Conservation (phyloP, 2,329 filamentous ascomycete genomes). For the Albifimbria verrucaria region DNA sequence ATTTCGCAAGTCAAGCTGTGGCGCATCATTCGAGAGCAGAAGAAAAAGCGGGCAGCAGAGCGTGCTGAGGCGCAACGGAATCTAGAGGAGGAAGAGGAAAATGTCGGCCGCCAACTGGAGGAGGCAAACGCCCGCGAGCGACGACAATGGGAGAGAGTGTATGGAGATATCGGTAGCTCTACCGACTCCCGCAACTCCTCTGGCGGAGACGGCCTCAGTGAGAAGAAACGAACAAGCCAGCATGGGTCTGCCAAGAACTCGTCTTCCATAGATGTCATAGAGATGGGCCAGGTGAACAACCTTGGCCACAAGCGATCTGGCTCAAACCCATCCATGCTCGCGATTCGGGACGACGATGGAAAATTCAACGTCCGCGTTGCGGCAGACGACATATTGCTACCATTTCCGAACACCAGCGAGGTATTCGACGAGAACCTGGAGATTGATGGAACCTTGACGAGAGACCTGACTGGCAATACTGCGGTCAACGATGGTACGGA, state of each 20-base stretch:
- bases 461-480: constrained; percentile 6
- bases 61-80: constrained; percentile 48
- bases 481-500: constrained; percentile 13
- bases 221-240: constrained; percentile 38
- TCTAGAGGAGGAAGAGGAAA: constrained; percentile 64
- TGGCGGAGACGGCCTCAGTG: constrained; percentile 44
- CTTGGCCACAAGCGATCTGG: constrained; percentile 19
- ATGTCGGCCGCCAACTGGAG: constrained; percentile 65
- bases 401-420: constrained; percentile 12
- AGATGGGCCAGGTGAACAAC: constrained; percentile 49
- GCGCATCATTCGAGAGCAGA: constrained; percentile 69
- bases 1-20: constrained; percentile 84
- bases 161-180: constrained; percentile 52
- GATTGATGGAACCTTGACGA: constrained; percentile 7
- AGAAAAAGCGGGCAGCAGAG: constrained; percentile 49
- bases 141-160: constrained; percentile 72
- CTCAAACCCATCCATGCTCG: constrained; percentile 35
- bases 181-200: constrained; percentile 46
- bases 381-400: constrained; percentile 37
- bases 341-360: constrained; percentile 37
- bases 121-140: constrained; percentile 59
- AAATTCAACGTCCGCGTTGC: constrained; percentile 53
- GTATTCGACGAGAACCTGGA: constrained; percentile 28
- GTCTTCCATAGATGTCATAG: constrained; percentile 45
- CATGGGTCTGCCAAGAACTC: constrained; percentile 30